These are phyloP conservation scores for Lyophyllum atratum DNA, from an alignment of 768 basidiomycete species.

Conservation along the genomic window DNA sequence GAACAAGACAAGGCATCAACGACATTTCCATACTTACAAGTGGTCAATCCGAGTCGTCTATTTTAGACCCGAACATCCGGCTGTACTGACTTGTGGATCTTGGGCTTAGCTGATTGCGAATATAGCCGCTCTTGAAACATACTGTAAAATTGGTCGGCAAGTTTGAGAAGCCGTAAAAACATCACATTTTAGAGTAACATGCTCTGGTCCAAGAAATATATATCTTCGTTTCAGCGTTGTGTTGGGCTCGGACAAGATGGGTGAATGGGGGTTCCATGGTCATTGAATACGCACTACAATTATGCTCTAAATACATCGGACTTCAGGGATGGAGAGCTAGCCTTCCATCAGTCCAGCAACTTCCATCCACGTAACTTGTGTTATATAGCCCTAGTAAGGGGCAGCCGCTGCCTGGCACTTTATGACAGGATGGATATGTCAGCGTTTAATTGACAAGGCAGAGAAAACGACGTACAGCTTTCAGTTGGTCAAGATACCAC, in stretches of 20 bases:
- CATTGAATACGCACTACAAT: constrained; percentile 15
- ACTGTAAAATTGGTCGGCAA: no score
- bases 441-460: background rate
- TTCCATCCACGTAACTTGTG: background rate
- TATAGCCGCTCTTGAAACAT: no score
- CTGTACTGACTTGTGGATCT: no score
- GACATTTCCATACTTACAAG: no score
- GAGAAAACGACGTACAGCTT: constrained; percentile 61
- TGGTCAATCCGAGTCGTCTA: no score
- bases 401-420: constrained; percentile 80
- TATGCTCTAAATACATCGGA: constrained; percentile 2
- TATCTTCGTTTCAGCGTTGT: background rate
- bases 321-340: background rate
- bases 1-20: no score
- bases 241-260: background rate
- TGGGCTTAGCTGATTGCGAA: no score
- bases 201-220: no score
- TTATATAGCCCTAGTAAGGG: constrained; percentile 39
- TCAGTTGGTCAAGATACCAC: constrained; percentile 88
- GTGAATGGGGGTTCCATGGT: constrained; percentile 9
- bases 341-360: background rate
- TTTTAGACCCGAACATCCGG: no score
- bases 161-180: no score
- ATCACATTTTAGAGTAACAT: no score
- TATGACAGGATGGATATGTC: constrained; percentile 14